Evolutionary conservation across 2,329 filamentous ascomycete species (phyloP).

Genomic region (Neofusicoccum parvum): DNA sequence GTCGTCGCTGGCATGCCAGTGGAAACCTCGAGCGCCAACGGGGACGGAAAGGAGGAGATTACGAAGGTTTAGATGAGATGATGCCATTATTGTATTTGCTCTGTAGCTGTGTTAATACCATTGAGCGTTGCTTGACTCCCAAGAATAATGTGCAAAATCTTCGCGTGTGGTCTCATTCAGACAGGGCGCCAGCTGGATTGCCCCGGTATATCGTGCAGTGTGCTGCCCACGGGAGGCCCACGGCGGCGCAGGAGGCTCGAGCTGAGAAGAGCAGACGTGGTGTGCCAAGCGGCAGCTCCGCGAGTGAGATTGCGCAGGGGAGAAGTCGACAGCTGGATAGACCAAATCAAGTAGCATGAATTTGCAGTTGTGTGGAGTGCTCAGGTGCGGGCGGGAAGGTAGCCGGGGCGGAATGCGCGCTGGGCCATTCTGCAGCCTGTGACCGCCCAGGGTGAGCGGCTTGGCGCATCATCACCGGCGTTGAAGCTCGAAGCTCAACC

Average conservation of each 20-base stretch:
- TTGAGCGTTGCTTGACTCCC: background rate
- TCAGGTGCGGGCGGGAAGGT: background rate
- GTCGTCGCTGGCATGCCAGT: conserved; percentile 36
- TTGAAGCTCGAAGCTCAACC: conserved; percentile 17
- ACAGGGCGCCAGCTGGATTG: background rate
- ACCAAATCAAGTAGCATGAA: background rate
- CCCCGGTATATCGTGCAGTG: background rate
- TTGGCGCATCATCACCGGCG: conserved; percentile 19
- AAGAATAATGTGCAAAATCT: background rate
- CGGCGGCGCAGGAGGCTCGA: background rate
- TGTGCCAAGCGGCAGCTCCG: background rate
- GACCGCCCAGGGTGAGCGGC: conserved; percentile 10
- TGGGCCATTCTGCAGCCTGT: conserved; percentile 4
- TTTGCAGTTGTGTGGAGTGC: background rate
- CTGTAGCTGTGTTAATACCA: conserved; percentile 12
- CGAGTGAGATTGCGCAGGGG: background rate
- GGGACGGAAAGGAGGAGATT: background rate
- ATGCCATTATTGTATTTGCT: background rate
- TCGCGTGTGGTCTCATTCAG: background rate
- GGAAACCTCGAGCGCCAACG: conserved; percentile 24
- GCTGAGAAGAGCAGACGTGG: background rate
- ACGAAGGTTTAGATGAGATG: background rate
- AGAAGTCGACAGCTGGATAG: background rate
- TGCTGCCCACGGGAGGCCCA: background rate
- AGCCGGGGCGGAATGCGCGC: conserved; percentile 1